A percentile compares a stretch with the other conserved stretches of the same genome.
These are phyloP conservation scores for Ceratobasidium sp. DNA, from an alignment of 1,284 basidiomycete species.

Conservation along the genomic window DNA sequence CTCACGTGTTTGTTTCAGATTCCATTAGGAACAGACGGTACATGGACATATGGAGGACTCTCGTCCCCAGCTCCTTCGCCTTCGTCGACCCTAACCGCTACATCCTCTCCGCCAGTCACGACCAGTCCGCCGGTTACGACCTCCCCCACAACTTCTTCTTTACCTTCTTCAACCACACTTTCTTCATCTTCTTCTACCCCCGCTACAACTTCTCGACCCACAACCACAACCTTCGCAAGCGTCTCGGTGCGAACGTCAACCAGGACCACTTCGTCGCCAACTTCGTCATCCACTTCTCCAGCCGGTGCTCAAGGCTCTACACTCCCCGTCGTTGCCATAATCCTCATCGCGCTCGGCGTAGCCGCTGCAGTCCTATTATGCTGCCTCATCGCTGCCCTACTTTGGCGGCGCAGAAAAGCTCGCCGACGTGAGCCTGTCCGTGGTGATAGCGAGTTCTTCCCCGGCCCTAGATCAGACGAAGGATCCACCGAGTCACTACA, in stretches of 20 bases:
- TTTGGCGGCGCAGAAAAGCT: constrained; percentile 33
- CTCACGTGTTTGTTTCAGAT: constrained; percentile 63
- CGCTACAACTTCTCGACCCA: constrained; percentile 51
- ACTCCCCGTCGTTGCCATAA: constrained; percentile 30
- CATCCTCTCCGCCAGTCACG: constrained; percentile 50
- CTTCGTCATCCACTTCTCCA: constrained; percentile 5
- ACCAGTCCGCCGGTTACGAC: constrained; percentile 37
- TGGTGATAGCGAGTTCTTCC: constrained; percentile 42
- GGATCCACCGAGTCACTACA: constrained; percentile 26
- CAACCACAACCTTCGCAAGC: constrained; percentile 37
- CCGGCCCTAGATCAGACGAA: constrained; percentile 24
- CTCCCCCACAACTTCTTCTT: constrained; percentile 50
- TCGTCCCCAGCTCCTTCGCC: constrained; percentile 63
- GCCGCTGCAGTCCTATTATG: constrained; percentile 26
- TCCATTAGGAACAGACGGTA: constrained; percentile 70
- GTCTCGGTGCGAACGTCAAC: constrained; percentile 10
- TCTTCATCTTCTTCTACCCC: constrained; percentile 51
- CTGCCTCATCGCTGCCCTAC: constrained; percentile 30
- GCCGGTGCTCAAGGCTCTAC: not conserved
- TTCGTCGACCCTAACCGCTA: constrained; percentile 49
- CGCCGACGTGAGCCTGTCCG: constrained; percentile 31
- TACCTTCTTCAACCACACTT: constrained; percentile 48
- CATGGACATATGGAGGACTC: constrained; percentile 75
- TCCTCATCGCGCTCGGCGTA: constrained; percentile 29
- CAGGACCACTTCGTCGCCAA: constrained; percentile 9